A percentile compares a stretch with the other conserved stretches of the same genome.
phyloP scores from a whole-genome alignment of 345 rosid species.

The Corchorus capsularis region DNA sequence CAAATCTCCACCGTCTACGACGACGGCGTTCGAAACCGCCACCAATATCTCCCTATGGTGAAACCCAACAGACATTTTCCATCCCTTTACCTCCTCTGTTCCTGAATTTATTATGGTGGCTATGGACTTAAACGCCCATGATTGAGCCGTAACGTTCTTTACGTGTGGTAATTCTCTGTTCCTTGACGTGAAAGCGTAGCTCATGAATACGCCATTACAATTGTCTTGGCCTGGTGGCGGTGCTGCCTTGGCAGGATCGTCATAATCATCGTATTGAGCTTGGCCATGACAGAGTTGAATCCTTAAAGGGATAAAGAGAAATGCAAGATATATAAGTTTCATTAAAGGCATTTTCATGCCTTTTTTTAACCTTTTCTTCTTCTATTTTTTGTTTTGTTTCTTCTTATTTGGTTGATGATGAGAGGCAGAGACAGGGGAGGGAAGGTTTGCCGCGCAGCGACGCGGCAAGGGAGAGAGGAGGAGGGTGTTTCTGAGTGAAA shows the following conservation, averaged over 20 bases:
- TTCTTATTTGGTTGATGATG: slow-evolving; percentile 3
- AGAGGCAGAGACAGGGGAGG: not conserved
- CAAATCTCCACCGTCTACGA: slow-evolving; percentile 56
- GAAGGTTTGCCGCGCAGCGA: slow-evolving; percentile 27
- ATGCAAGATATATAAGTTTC: slow-evolving; percentile 20
- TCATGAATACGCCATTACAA: slow-evolving; percentile 74
- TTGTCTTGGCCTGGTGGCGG: slow-evolving; percentile 57
- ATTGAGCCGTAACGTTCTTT: slow-evolving; percentile 77
- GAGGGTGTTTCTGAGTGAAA: slow-evolving; percentile 34
- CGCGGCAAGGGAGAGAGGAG: slow-evolving; percentile 30
- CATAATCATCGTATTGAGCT: slow-evolving; percentile 37
- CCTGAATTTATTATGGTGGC: slow-evolving; percentile 68
- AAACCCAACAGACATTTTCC: slow-evolving; percentile 78
- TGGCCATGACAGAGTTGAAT: slow-evolving; percentile 46
- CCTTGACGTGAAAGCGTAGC: slow-evolving; percentile 59
- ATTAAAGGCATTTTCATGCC: slow-evolving; percentile 46
- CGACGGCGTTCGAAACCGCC: slow-evolving; percentile 47
- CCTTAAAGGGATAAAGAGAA: slow-evolving; percentile 23
- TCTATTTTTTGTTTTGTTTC: slow-evolving; percentile 9
- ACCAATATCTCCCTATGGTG: slow-evolving; percentile 74
- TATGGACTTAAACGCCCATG: slow-evolving; percentile 79
- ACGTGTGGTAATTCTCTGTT: slow-evolving; percentile 59
- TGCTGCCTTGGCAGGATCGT: slow-evolving; percentile 25
- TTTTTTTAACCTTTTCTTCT: slow-evolving; percentile 13
- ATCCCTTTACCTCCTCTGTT: slow-evolving; percentile 60